Evolutionary conservation across 192 early-diverging fungal species (phyloP), one percentile per base, ranked within the genome.

Genomic region (Entomortierella beljakovae): DNA sequence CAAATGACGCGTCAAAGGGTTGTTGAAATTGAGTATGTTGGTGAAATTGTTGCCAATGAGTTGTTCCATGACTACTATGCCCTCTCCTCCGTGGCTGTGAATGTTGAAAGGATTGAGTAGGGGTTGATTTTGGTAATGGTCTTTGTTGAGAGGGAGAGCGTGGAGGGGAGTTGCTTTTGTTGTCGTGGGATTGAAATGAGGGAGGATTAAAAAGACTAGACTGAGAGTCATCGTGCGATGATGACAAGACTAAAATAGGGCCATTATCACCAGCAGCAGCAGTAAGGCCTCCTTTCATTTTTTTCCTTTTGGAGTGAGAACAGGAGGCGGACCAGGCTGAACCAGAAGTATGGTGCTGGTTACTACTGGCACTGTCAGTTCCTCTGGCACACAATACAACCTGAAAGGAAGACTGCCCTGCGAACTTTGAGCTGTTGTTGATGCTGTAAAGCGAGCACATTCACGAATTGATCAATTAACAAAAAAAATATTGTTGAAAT

Each of bases 401-500:
- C 35, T 74, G 71, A 49, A 65, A 74, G 58, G 64, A 62, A 16
- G 64, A 66, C 58, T 66, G 64, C 31, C 71, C 64, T 16, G 49
- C 37, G 9, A 61, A 60, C 61, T 61, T 74, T 59, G 70, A 54
- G 53, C 40, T 74, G 64, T 58, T 74, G 71, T 74, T 74, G 64
- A 65, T 67, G 51, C 64, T 74, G 71, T 67, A 66, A 40, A 75
- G 71, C 3, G 62, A 65, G 61, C 71, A 75, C 62, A 75, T 65
- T 75, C 64, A 56, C 57, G 32, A 31, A 23, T 28, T 0, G 10
- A 32, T 46, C 3, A 2, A 46, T 46, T 46, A 20, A 20, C 7
- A n/a, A 57, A 23, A 16, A 57, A 25, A 37, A 28, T 32, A 57
- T 22, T 25, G 56, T 22, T n/a, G 31, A 22, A 34, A 37, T 32